Evolutionary conservation across 1,284 basidiomycete species (phyloP), one percentile per base, ranked within the genome.

Genomic region (Fomitopsis betulina): DNA sequence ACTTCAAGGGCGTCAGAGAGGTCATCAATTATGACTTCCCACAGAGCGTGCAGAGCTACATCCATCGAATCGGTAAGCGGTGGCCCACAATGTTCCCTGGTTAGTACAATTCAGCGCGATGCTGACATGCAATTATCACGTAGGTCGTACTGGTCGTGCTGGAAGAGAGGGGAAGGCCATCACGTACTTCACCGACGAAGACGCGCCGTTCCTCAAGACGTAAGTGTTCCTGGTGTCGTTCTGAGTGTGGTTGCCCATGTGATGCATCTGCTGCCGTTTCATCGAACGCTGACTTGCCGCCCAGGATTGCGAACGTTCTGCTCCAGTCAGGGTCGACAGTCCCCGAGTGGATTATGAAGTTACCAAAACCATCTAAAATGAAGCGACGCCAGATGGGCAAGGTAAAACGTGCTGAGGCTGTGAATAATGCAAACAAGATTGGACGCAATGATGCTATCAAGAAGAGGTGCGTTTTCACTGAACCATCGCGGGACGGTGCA

Each of bases 1-100:
- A 99, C 71, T 98, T 99, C 78, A 92, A 93, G 71, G 95, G 95
- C 13, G 89, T 99, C 45, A 82, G 90, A 62, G 88, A 98, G 65
- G 96, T 99, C 12, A 90, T 99, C 71, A 99, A 98, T 73, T 98
- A 95, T 68, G 95, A 97, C 73, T 96, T 97, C 73, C 95, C 95
- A 1, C 94, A 90, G 55, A 94, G 86, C 57, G 89, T 96, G 2
- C 94, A 97, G 72, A 93, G 89, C 66, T 99, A 99, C 69, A 85
- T 99, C 35, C 96, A 99, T 74, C 83, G 96, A 27, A 97, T 99
- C 59, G 96, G 93, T 83, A 53, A 60, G 80, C 67, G 50, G 30
- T 32, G 45, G 12, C 35, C 23, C 19, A 3, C 43, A 5, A 10
- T 12, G 4, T 47, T 13, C 38, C 32, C 56, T 5, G 30, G 10